These are phyloP conservation scores for Penstemon davidsonii DNA, from an alignment of 257 asterid species.

Conservation along the genomic window DNA sequence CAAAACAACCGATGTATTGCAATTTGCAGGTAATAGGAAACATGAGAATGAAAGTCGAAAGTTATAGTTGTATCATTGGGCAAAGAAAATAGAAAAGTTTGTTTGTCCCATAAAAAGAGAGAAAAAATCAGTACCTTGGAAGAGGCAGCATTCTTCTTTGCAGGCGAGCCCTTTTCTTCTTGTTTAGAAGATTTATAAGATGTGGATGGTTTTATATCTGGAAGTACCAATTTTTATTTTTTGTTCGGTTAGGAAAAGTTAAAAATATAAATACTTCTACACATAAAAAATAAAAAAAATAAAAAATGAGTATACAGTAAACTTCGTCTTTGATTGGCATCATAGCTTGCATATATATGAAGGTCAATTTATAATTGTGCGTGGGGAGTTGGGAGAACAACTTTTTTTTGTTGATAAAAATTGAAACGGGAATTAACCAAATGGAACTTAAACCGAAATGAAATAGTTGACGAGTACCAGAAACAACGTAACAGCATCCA, in stretches of 20 bases:
- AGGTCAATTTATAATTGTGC: not conserved
- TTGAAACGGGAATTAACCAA: not conserved
- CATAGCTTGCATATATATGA: not conserved
- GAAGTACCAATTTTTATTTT: constrained; percentile 19
- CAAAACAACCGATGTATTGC: not conserved
- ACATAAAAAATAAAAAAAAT: not conserved
- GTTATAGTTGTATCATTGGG: not conserved
- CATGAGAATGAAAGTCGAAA: constrained; percentile 4
- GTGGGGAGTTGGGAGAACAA: no score
- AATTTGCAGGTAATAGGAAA: not conserved
- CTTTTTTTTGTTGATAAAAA: not conserved
- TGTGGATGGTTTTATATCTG: constrained; percentile 56
- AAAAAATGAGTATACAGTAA: not conserved
- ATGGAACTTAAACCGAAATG: not conserved
- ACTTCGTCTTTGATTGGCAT: not conserved
- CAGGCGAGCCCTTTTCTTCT: constrained; percentile 41
- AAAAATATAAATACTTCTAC: not conserved
- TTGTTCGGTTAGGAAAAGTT: constrained; percentile 18
- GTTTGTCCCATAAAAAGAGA: not conserved
- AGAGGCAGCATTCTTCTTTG: constrained; percentile 44
- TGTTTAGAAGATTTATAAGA: constrained; percentile 46
- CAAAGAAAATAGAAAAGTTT: constrained; percentile 14
- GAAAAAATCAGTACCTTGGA: constrained; percentile 54
- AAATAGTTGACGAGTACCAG: not conserved
- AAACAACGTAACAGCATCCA: not conserved